These are phyloP conservation scores for Phytopythium vexans DNA, from an alignment of 352 stramenopile genomes.

Conservation along the genomic window DNA sequence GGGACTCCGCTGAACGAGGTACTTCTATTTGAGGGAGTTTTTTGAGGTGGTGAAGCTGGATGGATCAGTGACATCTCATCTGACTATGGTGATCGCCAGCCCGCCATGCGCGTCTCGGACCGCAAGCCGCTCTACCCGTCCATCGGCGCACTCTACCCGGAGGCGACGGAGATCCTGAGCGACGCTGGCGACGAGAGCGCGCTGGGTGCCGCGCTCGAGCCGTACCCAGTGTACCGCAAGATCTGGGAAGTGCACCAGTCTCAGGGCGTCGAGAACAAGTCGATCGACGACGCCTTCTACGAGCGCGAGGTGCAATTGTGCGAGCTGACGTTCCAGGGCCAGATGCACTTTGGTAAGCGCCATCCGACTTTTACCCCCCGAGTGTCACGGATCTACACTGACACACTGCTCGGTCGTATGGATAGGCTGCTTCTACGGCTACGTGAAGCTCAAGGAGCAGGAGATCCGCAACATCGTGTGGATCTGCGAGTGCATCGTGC, in stretches of 20 bases:
- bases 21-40: constrained; percentile 1
- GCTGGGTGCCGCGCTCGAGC: constrained; percentile 88
- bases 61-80: constrained; percentile 10
- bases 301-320: constrained; percentile 98
- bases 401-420: constrained; percentile 2
- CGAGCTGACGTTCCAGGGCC: constrained; percentile 97
- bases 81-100: constrained; percentile 35
- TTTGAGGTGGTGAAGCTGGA: constrained; percentile 21
- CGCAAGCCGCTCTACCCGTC: constrained; percentile 97
- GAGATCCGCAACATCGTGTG: constrained; percentile 99
- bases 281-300: constrained; percentile 99
- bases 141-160: constrained; percentile 97
- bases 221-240: constrained; percentile 95
- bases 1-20: constrained; percentile 89
- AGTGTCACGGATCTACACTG: neutral
- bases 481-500: constrained; percentile 99
- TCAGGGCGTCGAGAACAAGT: constrained; percentile 93
- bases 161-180: constrained; percentile 92
- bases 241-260: constrained; percentile 97
- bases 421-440: constrained; percentile 95
- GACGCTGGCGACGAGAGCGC: constrained; percentile 90
- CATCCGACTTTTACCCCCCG: neutral
- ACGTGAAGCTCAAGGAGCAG: constrained; percentile 99
- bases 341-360: constrained; percentile 96
- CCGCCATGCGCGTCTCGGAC: constrained; percentile 95